phyloP scores from a whole-genome alignment of 78 protist genomes.

The Acrasis kona region DNA sequence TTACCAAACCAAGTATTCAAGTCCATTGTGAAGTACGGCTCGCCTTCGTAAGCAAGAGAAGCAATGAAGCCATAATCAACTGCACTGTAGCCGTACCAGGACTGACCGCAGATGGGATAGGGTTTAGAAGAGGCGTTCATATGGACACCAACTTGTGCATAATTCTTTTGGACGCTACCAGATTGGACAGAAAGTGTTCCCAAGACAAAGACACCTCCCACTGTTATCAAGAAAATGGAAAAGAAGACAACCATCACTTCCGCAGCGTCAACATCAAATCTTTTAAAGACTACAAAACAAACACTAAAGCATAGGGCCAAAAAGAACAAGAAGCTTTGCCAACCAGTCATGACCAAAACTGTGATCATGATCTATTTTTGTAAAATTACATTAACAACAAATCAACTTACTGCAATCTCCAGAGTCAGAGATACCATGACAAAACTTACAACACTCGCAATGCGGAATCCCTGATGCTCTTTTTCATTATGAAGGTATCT shows the following conservation, averaged over 20 bases:
- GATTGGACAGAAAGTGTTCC: neutral
- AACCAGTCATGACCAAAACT: too few relatives aligned
- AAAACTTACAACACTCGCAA: neutral
- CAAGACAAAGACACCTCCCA: neutral
- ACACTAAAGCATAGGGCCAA: neutral
- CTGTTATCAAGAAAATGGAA: neutral
- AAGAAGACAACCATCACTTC: neutral
- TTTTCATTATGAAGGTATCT: neutral
- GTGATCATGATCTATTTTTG: too few relatives aligned
- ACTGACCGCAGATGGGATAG: neutral
- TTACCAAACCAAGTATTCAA: neutral
- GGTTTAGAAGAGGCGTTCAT: neutral
- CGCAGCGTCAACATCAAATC: neutral
- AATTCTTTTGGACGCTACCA: neutral
- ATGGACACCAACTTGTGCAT: neutral
- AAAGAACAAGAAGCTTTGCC: too few relatives aligned
- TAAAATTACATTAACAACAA: too few relatives aligned
- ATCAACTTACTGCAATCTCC: too few relatives aligned
- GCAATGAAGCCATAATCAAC: neutral
- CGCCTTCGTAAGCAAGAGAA: neutral
- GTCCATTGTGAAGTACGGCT: neutral
- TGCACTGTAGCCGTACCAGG: neutral
- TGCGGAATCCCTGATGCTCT: neutral
- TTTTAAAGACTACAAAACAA: neutral
- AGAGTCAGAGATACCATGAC: too few relatives aligned